A percentile compares a stretch with the other conserved stretches of the same genome.
Conservation (phyloP, 1,139 yeast species). For the Hansenula anomala region DNA sequence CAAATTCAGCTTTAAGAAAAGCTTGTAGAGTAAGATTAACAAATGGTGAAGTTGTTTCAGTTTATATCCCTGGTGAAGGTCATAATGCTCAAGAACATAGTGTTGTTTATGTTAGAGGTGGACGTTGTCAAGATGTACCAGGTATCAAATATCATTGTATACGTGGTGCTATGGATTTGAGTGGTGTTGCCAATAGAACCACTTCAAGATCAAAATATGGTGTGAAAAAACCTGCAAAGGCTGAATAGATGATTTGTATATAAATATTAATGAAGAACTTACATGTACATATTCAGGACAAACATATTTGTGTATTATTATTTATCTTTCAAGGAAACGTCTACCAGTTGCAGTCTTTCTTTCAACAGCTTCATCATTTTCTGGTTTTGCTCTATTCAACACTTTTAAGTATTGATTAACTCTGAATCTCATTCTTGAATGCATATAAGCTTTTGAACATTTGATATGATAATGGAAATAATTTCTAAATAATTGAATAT, state of each 20-base stretch:
- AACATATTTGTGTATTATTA: too few species aligned
- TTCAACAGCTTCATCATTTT: constrained; percentile 67
- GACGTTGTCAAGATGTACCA: constrained; percentile 96
- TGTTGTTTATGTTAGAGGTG: constrained; percentile 93
- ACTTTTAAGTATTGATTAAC: constrained; percentile 93
- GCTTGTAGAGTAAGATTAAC: constrained; percentile 93
- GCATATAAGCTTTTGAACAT: constrained; percentile 97
- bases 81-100: constrained; percentile 98
- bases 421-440: constrained; percentile 95
- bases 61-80: constrained; percentile 98
- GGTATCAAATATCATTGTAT: constrained; percentile 95
- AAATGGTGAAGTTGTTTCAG: constrained; percentile 84
- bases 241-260: constrained; percentile 18
- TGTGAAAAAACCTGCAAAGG: constrained; percentile 75
- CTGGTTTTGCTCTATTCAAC: constrained; percentile 95
- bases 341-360: constrained; percentile 85
- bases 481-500: constrained; percentile 87
- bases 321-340: constrained; percentile 38
- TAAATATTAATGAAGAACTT: neutral
- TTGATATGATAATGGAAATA: constrained; percentile 98
- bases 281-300: constrained; percentile 2
- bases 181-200: constrained; percentile 91
- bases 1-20: constrained; percentile 96
- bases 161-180: constrained; percentile 90
- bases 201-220: constrained; percentile 93